Evolutionary conservation across 2,329 filamentous ascomycete species (phyloP), one percentile per base, ranked within the genome.

Genomic region (Aspergillus ustus): DNA sequence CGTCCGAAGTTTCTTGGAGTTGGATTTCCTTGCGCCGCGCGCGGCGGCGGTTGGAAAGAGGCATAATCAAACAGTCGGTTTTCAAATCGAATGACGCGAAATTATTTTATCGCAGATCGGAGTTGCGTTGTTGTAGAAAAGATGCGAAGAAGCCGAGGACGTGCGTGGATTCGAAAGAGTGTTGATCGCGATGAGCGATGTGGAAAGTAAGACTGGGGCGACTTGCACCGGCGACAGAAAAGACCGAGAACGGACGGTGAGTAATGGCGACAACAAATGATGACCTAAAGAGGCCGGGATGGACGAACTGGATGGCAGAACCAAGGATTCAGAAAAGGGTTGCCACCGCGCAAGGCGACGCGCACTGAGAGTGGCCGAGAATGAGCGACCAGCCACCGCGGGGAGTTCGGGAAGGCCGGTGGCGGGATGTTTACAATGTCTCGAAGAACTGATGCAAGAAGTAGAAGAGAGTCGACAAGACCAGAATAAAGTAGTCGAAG

Each of bases 1-100:
- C 76, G 57, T 82, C 80, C 29, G 78, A 79, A 2, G 76, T 76
- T 67, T 80, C 77, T 63, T 80, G 78, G 53, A 78, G 72, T 67
- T 79, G 73, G 45, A 78, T 72, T 69, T 79, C 76, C 73, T 78
- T 80, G 71, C 79, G 79, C 70, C 78, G 77, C 70, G 73, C 77
- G 70, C 78, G 78, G 67, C 79, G 77, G 62, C 78, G 75, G 65
- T 78, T 78, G 48, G 78, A 77, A 28, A 78, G 70, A 52, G 78
- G 77, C 78, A 80, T 80, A 55, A 63, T 71, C 49, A 50, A 28
- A 40, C 34, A 40, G 34, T 46, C 20, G 44, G 44, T 9, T 46
- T 46, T 46, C 3, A 40, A 40, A 40, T 40, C 34, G 34, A 40
- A 15, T 40, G 34, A 13, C 34, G 34, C 34, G 34, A 40, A 17